Base-by-base conservation (phyloP, 179 eudicot genomes). In the Spergularia azorica region DNA sequence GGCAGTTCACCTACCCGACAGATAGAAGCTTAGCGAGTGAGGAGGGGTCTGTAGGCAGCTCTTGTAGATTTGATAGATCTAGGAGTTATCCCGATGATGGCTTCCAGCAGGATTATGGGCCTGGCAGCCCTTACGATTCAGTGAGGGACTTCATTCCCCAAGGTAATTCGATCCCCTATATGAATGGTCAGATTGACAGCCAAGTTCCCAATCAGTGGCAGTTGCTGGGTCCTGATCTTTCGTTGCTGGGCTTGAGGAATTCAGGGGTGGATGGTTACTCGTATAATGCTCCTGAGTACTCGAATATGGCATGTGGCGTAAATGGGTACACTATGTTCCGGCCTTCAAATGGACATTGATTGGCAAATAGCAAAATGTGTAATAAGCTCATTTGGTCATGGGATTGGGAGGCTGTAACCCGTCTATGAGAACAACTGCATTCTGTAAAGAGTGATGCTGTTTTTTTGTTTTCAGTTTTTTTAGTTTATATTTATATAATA, bases 281-380 rank as follows among this genome's bases (percentile, higher is more conserved):
- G 8, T 87, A 85, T 79, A 84, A 81, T 67, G 64, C 85, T 51
- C 85, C 90, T 0, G 95, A 88, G 36, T 90, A 87, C 84, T 76
- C 95, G 8, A 90, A 88, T 74, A 52, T 87, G 75, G 80, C 84
- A 6, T 76, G 85, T 20, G 86, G 87, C 48, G 79, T 87, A n/a
- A 89, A 90, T 82, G 90, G 91, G 39, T 89, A 91, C 63, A 55
- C 85, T 15, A 76, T 89, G 68, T 92, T 83, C 87, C 81, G 91
- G 76, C 95, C 97, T 48, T 88, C 97, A 16, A 90, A 83, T 82
- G 93, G 98, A 72, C 93, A 83, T 76, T 94, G 87, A 89, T 38
- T 55, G 26, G 64, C 71, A 72, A 43, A 62, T 55, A 58, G 83
- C 71, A 5, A 70, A 60, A 71, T 73, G 48, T 75, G 77, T 75